Evolutionary conservation across 2,329 filamentous ascomycete species (phyloP).

Genomic region (Intubia oerlemansii): DNA sequence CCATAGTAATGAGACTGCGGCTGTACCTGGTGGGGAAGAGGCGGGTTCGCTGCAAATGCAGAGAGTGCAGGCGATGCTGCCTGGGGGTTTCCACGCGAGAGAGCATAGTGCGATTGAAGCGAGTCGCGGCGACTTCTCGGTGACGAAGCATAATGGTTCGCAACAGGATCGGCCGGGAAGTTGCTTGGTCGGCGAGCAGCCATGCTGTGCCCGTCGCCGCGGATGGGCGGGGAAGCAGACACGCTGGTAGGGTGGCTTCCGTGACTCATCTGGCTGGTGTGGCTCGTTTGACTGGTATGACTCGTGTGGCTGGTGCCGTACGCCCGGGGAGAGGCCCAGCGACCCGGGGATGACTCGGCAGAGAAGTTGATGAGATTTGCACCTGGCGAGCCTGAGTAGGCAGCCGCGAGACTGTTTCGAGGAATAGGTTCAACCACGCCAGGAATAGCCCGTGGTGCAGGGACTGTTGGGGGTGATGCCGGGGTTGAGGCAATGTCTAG

Average conservation of each 20-base stretch:
- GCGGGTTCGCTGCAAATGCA: constrained; percentile 30
- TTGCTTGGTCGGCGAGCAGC: too few relatives aligned
- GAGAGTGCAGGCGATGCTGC: not conserved
- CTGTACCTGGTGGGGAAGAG: constrained; percentile 41
- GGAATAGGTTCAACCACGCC: constrained; percentile 20
- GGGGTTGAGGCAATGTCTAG: constrained; percentile 26
- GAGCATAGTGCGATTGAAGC: constrained; percentile 27
- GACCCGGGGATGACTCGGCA: constrained; percentile 30
- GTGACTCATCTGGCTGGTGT: constrained; percentile 6
- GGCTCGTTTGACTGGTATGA: constrained; percentile 6
- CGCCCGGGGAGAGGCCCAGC: constrained; percentile 24
- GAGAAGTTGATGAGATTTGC: constrained; percentile 27
- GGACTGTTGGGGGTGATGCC: constrained; percentile 17
- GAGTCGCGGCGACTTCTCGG: constrained; percentile 22
- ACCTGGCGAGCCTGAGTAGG: constrained; percentile 28
- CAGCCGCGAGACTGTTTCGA: constrained; percentile 14
- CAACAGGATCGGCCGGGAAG: not conserved
- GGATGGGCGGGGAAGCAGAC: constrained; percentile 17
- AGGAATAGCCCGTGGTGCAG: constrained; percentile 20
- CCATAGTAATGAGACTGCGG: constrained; percentile 61
- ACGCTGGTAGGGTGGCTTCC: constrained; percentile 10
- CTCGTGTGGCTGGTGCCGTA: constrained; percentile 12
- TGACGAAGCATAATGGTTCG: too few relatives aligned
- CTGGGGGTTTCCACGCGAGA: constrained; percentile 17
- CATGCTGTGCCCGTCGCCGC: constrained; percentile 1